A percentile compares a stretch with the other conserved stretches of the same genome.
phyloP scores from a whole-genome alignment of 192 early-diverging fungal species.

The Mortierella alpina region DNA sequence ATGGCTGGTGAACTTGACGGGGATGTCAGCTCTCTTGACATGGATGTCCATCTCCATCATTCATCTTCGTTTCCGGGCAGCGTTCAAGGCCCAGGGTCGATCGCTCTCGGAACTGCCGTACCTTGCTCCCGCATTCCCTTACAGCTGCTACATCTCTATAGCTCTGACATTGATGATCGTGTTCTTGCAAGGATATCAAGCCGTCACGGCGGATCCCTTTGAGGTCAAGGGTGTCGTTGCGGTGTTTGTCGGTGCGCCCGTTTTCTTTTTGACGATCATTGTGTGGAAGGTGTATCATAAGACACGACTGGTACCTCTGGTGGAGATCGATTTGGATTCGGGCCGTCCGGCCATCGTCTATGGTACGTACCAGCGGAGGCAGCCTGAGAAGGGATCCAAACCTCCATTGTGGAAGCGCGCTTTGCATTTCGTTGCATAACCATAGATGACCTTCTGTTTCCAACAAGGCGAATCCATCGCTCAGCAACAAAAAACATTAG shows the following conservation, averaged over 20 bases:
- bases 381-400: not conserved
- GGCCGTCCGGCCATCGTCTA: constrained; percentile 49
- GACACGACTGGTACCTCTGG: constrained; percentile 66
- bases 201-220: constrained; percentile 64
- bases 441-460: not conserved
- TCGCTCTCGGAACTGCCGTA: constrained; percentile 75
- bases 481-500: too few relatives aligned
- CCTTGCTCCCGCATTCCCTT: constrained; percentile 78
- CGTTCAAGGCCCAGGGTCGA: constrained; percentile 77
- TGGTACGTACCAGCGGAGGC: not conserved
- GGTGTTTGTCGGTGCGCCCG: constrained; percentile 73
- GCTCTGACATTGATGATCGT: constrained; percentile 70
- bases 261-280: constrained; percentile 70
- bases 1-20: constrained; percentile 72
- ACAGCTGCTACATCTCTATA: constrained; percentile 76
- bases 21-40: constrained; percentile 79
- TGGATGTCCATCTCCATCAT: constrained; percentile 87
- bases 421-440: constrained; percentile 8
- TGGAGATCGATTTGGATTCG: constrained; percentile 68
- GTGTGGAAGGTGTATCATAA: constrained; percentile 72
- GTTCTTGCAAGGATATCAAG: constrained; percentile 68
- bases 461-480: too few relatives aligned
- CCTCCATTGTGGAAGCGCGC: constrained; percentile 9
- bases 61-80: constrained; percentile 87
- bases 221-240: constrained; percentile 64